phyloP scores from a whole-genome alignment of 164 flowering plant species.

The Cinnamomum micranthum region DNA sequence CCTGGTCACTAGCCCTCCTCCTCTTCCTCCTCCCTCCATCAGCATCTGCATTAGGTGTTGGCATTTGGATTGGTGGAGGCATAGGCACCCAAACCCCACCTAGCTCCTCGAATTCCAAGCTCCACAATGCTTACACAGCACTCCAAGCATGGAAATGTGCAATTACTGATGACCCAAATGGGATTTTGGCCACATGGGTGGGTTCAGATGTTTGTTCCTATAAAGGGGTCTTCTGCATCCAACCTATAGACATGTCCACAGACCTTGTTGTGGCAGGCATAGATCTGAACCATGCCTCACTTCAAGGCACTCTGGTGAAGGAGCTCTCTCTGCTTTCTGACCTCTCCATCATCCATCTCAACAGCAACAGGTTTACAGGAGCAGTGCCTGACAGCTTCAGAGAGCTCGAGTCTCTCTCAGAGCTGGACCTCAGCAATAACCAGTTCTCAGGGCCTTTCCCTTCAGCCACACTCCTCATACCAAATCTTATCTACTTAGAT shows the following conservation, averaged over 20 bases:
- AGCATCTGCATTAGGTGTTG: slow-evolving; percentile 18
- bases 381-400: slow-evolving; percentile 54
- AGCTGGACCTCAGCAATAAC: slow-evolving; percentile 89
- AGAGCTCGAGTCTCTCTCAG: slow-evolving; percentile 46
- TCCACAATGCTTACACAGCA: slow-evolving; percentile 51
- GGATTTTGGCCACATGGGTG: slow-evolving; percentile 54
- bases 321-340: slow-evolving; percentile 66
- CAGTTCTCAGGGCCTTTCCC: slow-evolving; percentile 79
- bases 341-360: slow-evolving; percentile 68
- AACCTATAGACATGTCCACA: slow-evolving; percentile 20
- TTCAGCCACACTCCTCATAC: slow-evolving; percentile 36
- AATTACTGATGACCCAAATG: slow-evolving; percentile 71
- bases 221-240: slow-evolving; percentile 72
- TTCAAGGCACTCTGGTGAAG: slow-evolving; percentile 62
- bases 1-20: not conserved
- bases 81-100: slow-evolving; percentile 19
- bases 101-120: slow-evolving; percentile 29
- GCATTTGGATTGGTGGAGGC: slow-evolving; percentile 41
- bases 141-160: slow-evolving; percentile 94
- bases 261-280: slow-evolving; percentile 49
- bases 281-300: slow-evolving; percentile 82
- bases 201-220: slow-evolving; percentile 85
- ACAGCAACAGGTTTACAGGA: slow-evolving; percentile 79
- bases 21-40: not conserved
- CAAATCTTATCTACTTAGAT: slow-evolving; percentile 71